Evolutionary conservation across 176 grass and related monocot genomes (phyloP), one percentile per base, ranked within the genome.

Genomic region (Alopecurus myosuroides): DNA sequence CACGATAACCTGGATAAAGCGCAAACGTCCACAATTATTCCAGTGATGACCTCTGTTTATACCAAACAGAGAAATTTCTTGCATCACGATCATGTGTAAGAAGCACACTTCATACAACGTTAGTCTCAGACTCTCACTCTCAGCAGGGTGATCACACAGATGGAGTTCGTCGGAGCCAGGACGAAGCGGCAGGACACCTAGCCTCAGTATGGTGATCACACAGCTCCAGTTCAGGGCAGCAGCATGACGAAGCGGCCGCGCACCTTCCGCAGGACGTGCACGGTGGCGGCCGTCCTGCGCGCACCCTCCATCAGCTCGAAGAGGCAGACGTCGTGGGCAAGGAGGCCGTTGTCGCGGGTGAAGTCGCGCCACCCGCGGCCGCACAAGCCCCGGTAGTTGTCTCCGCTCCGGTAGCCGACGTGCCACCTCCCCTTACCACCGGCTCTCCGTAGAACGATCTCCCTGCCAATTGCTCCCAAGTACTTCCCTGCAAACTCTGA

Each of bases 211-310:
- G n/a, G n/a, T n/a, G n/a, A n/a, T n/a, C n/a, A n/a, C n/a, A n/a
- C n/a, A n/a, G n/a, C n/a, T n/a, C n/a, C n/a, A n/a, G 41, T 53
- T 89, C 81, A 89, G 50, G 18, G 29, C 49, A 89, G n/a, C 48
- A 81, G 77, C n/a, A n/a, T n/a, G 28, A 57, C 77, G 30, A 76
- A 89, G 82, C 48, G 77, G 68, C 82, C 70, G 39, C 18, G 70
- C 58, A 85, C n/a, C 82, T 56, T 76, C 39, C 88, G 58, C 12
- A 89, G 70, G 70, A 85, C 39, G 61, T 85, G 88, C 69, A 89
- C 70, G n/a, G 50, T 41, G 60, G 76, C 36, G 5, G 60, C 58
- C 22, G n/a, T 57, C 9, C 28, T 25, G 11, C 29, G 68, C 8
- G 28, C 11, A 14, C n/a, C 60, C 30, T 4, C 9, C 22, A 85